phyloP scores from a whole-genome alignment of 1,284 basidiomycete genomes.

The Trichosporon sp. region DNA sequence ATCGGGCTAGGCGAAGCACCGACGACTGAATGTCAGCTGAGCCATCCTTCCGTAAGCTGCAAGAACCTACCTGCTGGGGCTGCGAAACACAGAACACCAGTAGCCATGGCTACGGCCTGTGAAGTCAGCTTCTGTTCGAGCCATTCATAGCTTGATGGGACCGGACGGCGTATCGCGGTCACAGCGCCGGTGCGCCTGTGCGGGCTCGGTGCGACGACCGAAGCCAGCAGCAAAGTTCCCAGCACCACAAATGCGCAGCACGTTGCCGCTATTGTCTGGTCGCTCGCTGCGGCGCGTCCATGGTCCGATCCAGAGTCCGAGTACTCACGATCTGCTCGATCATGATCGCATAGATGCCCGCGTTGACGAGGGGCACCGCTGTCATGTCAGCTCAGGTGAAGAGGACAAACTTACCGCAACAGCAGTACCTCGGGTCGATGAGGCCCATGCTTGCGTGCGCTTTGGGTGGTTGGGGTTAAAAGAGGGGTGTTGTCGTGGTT shows the following conservation, averaged over 20 bases:
- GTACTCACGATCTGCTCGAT: slow-evolving; percentile 67
- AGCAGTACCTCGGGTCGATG: slow-evolving; percentile 54
- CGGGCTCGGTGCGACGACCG: not conserved
- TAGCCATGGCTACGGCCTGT: slow-evolving; percentile 65
- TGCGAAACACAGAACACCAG: slow-evolving; percentile 73
- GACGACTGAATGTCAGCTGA: slow-evolving; percentile 65
- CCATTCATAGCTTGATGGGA: not conserved
- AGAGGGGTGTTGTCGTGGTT: not conserved
- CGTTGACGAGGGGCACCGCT: slow-evolving; percentile 82
- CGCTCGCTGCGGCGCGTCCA: not conserved
- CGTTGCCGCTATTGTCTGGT: not conserved
- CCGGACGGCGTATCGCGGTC: not conserved
- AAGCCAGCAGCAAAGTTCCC: not conserved
- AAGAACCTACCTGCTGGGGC: slow-evolving; percentile 62
- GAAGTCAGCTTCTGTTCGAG: slow-evolving; percentile 17
- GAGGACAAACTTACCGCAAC: slow-evolving; percentile 45
- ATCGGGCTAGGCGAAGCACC: slow-evolving; percentile 72
- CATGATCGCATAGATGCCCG: slow-evolving; percentile 79
- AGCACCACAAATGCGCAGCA: not conserved
- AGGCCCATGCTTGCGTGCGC: slow-evolving; percentile 24
- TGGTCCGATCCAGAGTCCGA: not conserved
- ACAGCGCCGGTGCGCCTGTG: not conserved
- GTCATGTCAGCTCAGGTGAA: not conserved
- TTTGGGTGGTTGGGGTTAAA: not conserved
- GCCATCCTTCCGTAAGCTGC: not conserved